Conservation (phyloP, 2,329 filamentous ascomycete species). For the Arthroderma uncinatum region DNA sequence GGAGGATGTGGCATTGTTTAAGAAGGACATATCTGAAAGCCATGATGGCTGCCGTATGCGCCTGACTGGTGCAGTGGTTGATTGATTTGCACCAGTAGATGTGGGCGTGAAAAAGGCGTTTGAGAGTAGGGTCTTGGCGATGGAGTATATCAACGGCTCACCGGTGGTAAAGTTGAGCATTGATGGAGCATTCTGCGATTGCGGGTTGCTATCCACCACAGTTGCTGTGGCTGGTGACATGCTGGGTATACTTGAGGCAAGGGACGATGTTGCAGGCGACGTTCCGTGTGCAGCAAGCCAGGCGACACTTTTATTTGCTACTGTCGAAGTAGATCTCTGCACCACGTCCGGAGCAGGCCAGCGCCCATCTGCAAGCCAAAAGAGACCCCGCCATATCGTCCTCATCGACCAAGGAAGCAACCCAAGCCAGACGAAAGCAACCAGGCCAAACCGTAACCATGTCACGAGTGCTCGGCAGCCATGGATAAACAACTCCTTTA, state of each 20-base stretch:
- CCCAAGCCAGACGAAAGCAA: slow-evolving; percentile 76
- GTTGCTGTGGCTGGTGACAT: slow-evolving; percentile 19
- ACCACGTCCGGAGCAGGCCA: slow-evolving; percentile 36
- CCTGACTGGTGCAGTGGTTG: slow-evolving; percentile 19
- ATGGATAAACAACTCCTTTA: slow-evolving; percentile 66
- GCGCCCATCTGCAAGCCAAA: slow-evolving; percentile 82
- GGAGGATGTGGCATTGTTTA: slow-evolving; percentile 52
- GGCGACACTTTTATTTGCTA: slow-evolving; percentile 16
- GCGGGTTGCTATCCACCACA: slow-evolving; percentile 20
- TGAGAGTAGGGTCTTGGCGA: slow-evolving; percentile 36
- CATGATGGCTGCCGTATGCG: slow-evolving; percentile 36
- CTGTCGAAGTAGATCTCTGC: slow-evolving; percentile 14
- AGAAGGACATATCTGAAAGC: slow-evolving; percentile 49
- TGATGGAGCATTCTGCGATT: slow-evolving; percentile 28
- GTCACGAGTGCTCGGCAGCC: slow-evolving; percentile 58
- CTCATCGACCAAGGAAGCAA: slow-evolving; percentile 85
- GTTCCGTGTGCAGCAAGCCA: slow-evolving; percentile 23
- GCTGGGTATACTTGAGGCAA: slow-evolving; percentile 18
- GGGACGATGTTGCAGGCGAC: slow-evolving; percentile 15
- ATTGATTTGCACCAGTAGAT: slow-evolving; percentile 21
- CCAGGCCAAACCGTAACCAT: slow-evolving; percentile 68
- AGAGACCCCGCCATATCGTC: slow-evolving; percentile 82
- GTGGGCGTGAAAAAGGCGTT: slow-evolving; percentile 25
- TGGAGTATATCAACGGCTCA: slow-evolving; percentile 37
- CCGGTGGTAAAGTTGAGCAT: slow-evolving; percentile 33